Conservation (phyloP, 1,284 basidiomycete species). For the Malassezia japonica region DNA sequence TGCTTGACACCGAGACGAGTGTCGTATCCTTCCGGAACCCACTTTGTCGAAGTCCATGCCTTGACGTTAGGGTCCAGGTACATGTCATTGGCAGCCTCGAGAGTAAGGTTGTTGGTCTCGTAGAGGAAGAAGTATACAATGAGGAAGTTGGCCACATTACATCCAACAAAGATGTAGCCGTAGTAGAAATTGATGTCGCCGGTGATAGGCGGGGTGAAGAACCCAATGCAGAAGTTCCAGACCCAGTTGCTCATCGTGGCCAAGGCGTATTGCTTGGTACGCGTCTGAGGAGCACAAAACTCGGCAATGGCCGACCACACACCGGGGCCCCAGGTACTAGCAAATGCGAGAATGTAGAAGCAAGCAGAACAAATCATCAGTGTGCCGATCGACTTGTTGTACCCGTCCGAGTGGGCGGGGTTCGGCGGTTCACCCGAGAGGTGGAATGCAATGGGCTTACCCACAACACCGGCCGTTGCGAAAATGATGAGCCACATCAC, state of each 20-base stretch:
- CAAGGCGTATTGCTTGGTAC: conserved; percentile 66
- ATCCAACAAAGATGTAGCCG: conserved; percentile 63
- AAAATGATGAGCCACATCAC: conserved; percentile 67
- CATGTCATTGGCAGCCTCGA: conserved; percentile 67
- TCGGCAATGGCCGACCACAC: conserved; percentile 51
- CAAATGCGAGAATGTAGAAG: conserved; percentile 68
- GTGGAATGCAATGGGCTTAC: conserved; percentile 51
- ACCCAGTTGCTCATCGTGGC: conserved; percentile 63
- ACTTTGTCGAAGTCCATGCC: conserved; percentile 58
- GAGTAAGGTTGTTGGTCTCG: conserved; percentile 61
- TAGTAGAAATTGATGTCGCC: conserved; percentile 54
- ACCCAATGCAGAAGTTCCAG: conserved; percentile 63
- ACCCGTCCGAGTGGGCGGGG: neutral
- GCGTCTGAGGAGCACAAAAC: conserved; percentile 64
- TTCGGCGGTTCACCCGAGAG: conserved; percentile 17
- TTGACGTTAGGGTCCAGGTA: conserved; percentile 62
- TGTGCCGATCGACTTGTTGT: conserved; percentile 53
- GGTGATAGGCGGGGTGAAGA: conserved; percentile 53
- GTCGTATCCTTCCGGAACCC: conserved; percentile 45
- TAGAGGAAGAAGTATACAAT: conserved; percentile 70
- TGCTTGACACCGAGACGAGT: conserved; percentile 25
- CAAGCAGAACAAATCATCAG: conserved; percentile 69
- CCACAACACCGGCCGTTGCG: conserved; percentile 63
- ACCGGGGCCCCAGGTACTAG: conserved; percentile 58
- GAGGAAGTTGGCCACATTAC: conserved; percentile 53